These are phyloP conservation scores for Mycena latifolia DNA, from an alignment of 768 basidiomycete species.

Conservation along the genomic window DNA sequence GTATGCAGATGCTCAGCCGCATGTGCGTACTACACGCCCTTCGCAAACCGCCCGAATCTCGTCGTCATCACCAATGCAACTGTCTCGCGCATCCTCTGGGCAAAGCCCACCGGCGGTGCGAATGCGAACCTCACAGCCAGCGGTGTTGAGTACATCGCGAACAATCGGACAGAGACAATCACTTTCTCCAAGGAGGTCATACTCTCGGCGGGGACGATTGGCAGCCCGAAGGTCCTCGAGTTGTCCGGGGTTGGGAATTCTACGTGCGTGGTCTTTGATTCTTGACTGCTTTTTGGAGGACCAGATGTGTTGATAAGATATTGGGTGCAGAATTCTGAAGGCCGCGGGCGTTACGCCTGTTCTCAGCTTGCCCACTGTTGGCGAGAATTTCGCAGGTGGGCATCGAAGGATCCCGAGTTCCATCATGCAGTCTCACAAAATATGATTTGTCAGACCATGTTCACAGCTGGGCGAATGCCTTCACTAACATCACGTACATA, in stretches of 20 bases:
- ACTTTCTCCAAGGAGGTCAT: conserved; percentile 67
- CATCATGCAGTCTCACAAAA: too few species aligned
- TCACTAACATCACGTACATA: conserved; percentile 46
- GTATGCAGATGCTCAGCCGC: conserved; percentile 42
- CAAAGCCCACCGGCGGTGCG: conserved; percentile 31
- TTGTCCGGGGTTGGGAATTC: conserved; percentile 49
- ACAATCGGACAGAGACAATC: conserved; percentile 47
- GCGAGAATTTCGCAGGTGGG: conserved; percentile 53
- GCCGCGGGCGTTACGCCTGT: conserved; percentile 56
- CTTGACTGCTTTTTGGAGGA: too few species aligned
- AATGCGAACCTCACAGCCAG: conserved; percentile 51
- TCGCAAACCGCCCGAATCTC: conserved; percentile 56
- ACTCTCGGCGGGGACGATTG: conserved; percentile 57
- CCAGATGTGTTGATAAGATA: too few species aligned
- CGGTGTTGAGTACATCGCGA: conserved; percentile 59
- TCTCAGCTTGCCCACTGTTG: conserved; percentile 63
- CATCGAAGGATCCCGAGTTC: neutral
- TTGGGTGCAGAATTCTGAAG: conserved; percentile 50
- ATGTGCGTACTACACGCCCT: conserved; percentile 48
- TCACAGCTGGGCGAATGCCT: conserved; percentile 49
- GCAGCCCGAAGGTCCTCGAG: conserved; percentile 52
- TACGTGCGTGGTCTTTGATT: conserved; percentile 38
- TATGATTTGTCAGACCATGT: conserved; percentile 43
- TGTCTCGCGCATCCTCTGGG: conserved; percentile 64
- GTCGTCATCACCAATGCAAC: conserved; percentile 67